Evolutionary conservation across 75 land plant genomes (phyloP), one percentile per base, ranked within the genome.

Genomic region (Cunninghamia lanceolata): DNA sequence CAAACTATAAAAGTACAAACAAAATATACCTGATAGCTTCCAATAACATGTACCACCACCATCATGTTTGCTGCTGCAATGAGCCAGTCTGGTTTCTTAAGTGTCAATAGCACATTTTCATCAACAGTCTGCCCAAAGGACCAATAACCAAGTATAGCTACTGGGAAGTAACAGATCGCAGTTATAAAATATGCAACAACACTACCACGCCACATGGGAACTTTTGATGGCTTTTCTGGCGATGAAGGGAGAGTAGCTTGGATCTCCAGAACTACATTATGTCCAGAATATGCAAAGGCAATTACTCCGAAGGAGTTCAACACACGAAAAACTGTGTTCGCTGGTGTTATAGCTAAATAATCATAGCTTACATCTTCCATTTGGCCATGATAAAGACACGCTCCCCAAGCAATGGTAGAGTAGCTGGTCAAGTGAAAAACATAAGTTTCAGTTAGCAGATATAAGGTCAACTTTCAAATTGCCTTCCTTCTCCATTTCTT

Each of bases 41-140:
- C 99, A n/a, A 95, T 94, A 83, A 97, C 97, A 92, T 97, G 99
- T 39, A 97, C 53, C 35, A 95, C 96, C 59, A 97, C 97, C 97
- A 97, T 95, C 76, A 97, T 75, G 76, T 94, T 95, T 28, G 99
- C 97, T 3, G 90, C 85, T 17, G 99, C 99, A 82, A 97, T 94
- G 82, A 97, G 95, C 99, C 97, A 94, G 3, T 28, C 78, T 2
- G 99, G 99, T 52, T 86, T 90, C 32, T 88, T 63, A 19, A 94
- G 91, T 0, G 87, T 52, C 46, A 94, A 56, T 19, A 97, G 91
- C 25, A 97, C 84, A 88, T 97, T 95, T 50, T 95, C 99, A 0
- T 87, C 85, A 28, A 94, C 94, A 19, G 73, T 87, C 84, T 95
- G 91, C 25, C 99, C 99, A 77, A 95, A 94, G 1, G 96, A 93